Percentiles rank a stretch among this genome's conserved stretches.
Evolutionary conservation across 1,284 basidiomycete species (phyloP).

Genomic region (Pisolithus thermaeus): DNA sequence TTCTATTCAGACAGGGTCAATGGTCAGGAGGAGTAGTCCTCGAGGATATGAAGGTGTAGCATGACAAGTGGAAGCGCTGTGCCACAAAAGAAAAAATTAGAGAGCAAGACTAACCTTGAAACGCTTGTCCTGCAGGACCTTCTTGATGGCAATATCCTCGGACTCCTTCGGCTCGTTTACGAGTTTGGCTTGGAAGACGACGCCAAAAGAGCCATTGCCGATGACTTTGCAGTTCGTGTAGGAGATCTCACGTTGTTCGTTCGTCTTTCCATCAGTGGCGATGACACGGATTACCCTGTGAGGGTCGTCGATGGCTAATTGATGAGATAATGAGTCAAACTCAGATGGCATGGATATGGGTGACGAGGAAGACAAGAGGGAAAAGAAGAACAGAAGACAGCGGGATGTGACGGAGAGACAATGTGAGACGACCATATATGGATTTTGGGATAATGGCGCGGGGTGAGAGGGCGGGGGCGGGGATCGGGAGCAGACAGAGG

Average conservation of each 20-base stretch:
- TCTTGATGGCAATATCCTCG: conserved; percentile 98
- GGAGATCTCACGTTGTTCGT: conserved; percentile 81
- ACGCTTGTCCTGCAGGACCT: conserved; percentile 98
- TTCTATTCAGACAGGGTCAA: conserved; percentile 54
- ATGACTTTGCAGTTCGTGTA: conserved; percentile 99
- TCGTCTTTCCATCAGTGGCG: conserved; percentile 92
- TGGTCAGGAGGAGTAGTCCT: conserved; percentile 1
- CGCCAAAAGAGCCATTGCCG: conserved; percentile 98
- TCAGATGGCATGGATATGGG: conserved; percentile 24
- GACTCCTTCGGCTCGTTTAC: conserved; percentile 54
- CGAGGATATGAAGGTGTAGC: conserved; percentile 1
- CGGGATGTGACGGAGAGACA: conserved; percentile 19
- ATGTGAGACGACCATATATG: conserved; percentile 28
- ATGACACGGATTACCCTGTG: conserved; percentile 92
- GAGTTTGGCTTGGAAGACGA: conserved; percentile 89
- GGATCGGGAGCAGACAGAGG: conserved; percentile 2
- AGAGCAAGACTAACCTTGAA: conserved; percentile 79
- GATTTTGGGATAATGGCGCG: conserved; percentile 23
- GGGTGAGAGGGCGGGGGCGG: conserved; percentile 6
- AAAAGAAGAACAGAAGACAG: conserved; percentile 9
- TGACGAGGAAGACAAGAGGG: conserved; percentile 4
- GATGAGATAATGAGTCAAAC: conserved; percentile 17
- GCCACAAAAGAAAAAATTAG: conserved; percentile 11
- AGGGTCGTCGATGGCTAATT: conserved; percentile 84
- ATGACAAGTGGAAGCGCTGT: conserved; percentile 6